phyloP scores from a whole-genome alignment of 495 filamentous ascomycete species.

The Hypoxylon cercidicola region DNA sequence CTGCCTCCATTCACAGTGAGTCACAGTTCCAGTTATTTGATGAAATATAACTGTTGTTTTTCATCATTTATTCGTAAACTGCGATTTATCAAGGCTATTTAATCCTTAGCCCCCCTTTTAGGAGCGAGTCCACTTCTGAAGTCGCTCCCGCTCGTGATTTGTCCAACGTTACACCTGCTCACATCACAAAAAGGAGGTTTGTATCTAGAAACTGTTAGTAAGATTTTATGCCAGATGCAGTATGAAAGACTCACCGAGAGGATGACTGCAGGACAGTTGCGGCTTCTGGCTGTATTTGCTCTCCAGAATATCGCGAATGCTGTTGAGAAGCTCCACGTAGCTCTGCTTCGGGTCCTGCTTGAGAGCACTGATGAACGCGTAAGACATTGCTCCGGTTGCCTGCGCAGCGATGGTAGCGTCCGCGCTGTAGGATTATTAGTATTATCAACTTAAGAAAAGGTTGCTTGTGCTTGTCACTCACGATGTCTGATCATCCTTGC shows the following conservation, averaged over 20 bases:
- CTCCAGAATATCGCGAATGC: constrained; percentile 87
- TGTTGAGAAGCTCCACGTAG: constrained; percentile 93
- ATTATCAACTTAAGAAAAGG: constrained; percentile 34
- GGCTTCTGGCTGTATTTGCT: constrained; percentile 94
- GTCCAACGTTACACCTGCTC: constrained; percentile 6
- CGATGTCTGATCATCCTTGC: constrained; percentile 95
- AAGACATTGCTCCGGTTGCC: constrained; percentile 97
- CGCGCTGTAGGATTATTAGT: constrained; percentile 54
- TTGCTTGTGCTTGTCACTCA: constrained; percentile 54
- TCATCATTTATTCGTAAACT: too few species aligned
- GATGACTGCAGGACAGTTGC: constrained; percentile 95
- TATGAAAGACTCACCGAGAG: constrained; percentile 73
- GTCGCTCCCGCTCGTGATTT: not conserved
- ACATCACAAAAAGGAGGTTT: constrained; percentile 61
- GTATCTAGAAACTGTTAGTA: constrained; percentile 50
- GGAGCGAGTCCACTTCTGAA: not conserved
- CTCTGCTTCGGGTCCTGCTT: constrained; percentile 96
- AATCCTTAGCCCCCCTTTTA: too few species aligned
- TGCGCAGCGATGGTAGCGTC: constrained; percentile 75
- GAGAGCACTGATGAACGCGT: constrained; percentile 89
- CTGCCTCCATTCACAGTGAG: too few species aligned
- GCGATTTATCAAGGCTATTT: too few species aligned
- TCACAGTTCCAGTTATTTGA: too few species aligned
- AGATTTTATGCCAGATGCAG: constrained; percentile 20
- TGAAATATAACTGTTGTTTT: too few species aligned